Evolutionary conservation across 2,329 filamentous ascomycete genomes (phyloP).

Genomic region (Xylariales sp.): DNA sequence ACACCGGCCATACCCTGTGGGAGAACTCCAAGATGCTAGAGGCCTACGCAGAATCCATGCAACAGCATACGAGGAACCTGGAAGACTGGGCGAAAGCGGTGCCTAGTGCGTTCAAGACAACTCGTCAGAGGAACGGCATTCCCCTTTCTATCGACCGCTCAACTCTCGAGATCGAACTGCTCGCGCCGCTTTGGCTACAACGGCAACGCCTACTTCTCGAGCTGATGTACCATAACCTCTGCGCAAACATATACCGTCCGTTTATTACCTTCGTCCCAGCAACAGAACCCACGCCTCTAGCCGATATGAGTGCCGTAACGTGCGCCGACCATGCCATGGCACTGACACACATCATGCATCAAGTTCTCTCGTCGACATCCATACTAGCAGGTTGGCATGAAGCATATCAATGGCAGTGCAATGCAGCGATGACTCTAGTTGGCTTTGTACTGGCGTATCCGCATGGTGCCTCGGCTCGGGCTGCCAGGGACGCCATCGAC

Average conservation of each 20-base stretch:
- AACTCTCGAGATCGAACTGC: conserved; percentile 9
- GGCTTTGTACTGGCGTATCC: conserved; percentile 10
- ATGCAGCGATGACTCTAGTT: conserved; percentile 14
- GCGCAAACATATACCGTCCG: conserved; percentile 12
- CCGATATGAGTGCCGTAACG: conserved; percentile 9
- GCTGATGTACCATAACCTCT: conserved; percentile 14
- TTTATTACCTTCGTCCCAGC: conserved; percentile 13
- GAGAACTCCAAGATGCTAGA: neutral
- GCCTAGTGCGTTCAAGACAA: conserved; percentile 4
- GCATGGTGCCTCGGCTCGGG: neutral
- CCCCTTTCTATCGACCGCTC: conserved; percentile 12
- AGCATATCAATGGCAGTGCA: conserved; percentile 17
- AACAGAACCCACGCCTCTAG: conserved; percentile 8
- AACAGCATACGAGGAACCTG: conserved; percentile 9
- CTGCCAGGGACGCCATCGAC: conserved; percentile 1
- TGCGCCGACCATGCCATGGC: conserved; percentile 14
- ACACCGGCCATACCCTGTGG: neutral
- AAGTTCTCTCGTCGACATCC: conserved; percentile 8
- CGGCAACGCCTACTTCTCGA: conserved; percentile 16
- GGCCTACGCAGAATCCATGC: neutral
- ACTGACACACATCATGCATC: conserved; percentile 13
- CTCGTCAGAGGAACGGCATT: conserved; percentile 7
- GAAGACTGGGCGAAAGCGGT: conserved; percentile 12
- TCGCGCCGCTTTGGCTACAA: conserved; percentile 6
- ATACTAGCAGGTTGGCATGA: conserved; percentile 11